phyloP scores from a whole-genome alignment of 176 grass and related monocot species.

The Oryza coarctata region DNA sequence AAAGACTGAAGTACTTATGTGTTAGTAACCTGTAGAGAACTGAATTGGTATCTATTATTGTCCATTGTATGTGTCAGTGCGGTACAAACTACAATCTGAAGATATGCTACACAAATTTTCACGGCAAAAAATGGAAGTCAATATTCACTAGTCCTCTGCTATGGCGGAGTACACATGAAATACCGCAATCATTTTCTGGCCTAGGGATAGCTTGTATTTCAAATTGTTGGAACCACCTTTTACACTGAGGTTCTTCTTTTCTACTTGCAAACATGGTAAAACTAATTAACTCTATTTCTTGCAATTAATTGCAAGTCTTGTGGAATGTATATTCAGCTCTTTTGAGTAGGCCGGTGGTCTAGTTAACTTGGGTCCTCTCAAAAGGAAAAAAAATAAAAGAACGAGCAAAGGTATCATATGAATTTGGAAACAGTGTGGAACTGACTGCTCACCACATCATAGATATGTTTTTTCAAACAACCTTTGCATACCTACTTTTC shows the following conservation, averaged over 20 bases:
- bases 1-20: not conserved
- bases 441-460: not conserved
- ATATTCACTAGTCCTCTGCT: not conserved
- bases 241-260: not conserved
- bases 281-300: not conserved
- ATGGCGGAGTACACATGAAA: not conserved
- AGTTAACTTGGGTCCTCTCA: not conserved
- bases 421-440: not conserved
- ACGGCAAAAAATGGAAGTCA: not conserved
- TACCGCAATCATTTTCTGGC: not conserved
- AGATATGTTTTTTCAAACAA: conserved; percentile 1
- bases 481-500: not conserved
- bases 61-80: not conserved
- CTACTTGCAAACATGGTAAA: not conserved
- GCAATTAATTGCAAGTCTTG: not conserved
- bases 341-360: not conserved
- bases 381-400: no score
- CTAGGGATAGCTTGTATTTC: not conserved
- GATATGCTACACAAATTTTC: not conserved
- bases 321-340: not conserved
- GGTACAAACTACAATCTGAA: not conserved
- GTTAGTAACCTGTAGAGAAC: not conserved
- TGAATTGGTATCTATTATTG: not conserved
- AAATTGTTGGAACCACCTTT: not conserved
- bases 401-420: not conserved